Base-by-base conservation (phyloP, 805 yeast species). In the Teunomyces funiuensis region DNA sequence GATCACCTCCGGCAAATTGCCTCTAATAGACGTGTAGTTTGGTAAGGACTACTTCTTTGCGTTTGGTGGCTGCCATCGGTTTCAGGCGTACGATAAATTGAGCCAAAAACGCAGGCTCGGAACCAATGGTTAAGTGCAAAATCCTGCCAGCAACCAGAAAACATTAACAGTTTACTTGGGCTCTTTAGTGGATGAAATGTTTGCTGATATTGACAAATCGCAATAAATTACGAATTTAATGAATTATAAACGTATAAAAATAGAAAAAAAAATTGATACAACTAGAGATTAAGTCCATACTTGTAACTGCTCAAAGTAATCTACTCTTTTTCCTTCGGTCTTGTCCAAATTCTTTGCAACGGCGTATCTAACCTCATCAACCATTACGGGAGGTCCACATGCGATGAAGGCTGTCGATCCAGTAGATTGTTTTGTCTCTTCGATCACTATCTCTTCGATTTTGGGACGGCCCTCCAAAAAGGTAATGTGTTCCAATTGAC, bases 61-160 rank as follows among this genome's bases (percentile, higher is more conserved):
- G 1, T 88, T 88, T 63, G 96, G 96, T 5, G 96, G 96, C 0
- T 88, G 96, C 57, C 96, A 88, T 56, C 63, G 96, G 47, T 83
- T 88, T 51, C 95, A 88, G 59, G 95, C 95, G 0, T 88, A 88
- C 56, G 93, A 87, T 43, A 64, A 73, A 28, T 43, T 61, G 18
- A 74, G 72, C 22, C n/a, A n/a, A n/a, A n/a, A 56, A 61, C 3
- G 39, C 40, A 5, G 56, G 52, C 1, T 36, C 47, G 11, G 67
- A 63, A 19, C 57, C 64, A 0, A 52, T 74, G 65, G 95, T 88
- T 6, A 81, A 76, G 53, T 83, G 88, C 60, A 83, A 82, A 49
- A 55, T 88, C 6, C 61, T 86, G 23, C 96, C 96, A 1, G 83
- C 88, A 5, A 86, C 95, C 0, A 77, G 79, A 45, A 74, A 18